These are phyloP conservation scores for Lactifluus piperatus DNA, from an alignment of 768 basidiomycete species.

Conservation along the genomic window DNA sequence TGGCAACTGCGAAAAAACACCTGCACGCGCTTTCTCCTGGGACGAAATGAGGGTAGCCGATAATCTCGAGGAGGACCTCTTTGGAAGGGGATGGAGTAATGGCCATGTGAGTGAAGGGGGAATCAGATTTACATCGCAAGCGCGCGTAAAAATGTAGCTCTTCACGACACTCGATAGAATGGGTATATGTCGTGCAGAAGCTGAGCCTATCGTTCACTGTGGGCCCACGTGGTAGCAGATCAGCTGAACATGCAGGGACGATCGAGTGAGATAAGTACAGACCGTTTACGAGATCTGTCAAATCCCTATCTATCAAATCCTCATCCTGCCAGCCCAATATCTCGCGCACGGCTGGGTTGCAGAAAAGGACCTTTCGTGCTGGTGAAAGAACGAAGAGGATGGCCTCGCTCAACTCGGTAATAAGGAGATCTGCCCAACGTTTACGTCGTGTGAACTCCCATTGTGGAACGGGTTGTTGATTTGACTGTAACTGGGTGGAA, in stretches of 20 bases:
- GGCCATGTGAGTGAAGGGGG: constrained; percentile 22
- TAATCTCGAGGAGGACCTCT: constrained; percentile 62
- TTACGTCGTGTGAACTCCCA: constrained; percentile 87
- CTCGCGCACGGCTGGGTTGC: constrained; percentile 56
- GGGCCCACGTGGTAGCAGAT: not conserved
- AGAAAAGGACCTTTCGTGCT: constrained; percentile 58
- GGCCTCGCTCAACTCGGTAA: constrained; percentile 68
- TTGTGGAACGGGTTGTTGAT: constrained; percentile 12
- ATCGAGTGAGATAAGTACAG: not conserved
- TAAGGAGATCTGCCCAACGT: constrained; percentile 75
- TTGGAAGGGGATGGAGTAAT: constrained; percentile 26
- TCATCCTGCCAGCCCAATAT: constrained; percentile 70
- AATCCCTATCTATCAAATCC: constrained; percentile 61
- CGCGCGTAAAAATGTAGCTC: constrained; percentile 54
- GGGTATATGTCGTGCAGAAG: constrained; percentile 42
- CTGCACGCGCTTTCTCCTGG: constrained; percentile 35
- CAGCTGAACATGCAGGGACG: constrained; percentile 13
- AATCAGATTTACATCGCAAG: constrained; percentile 41
- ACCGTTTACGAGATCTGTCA: constrained; percentile 55
- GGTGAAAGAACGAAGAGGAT: constrained; percentile 60
- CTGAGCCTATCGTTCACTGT: constrained; percentile 50
- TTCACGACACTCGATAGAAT: constrained; percentile 39
- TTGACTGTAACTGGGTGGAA: constrained; percentile 4
- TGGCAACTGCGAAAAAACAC: constrained; percentile 68
- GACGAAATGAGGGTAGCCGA: constrained; percentile 52